Base-by-base conservation (phyloP, 148 eudicot genomes). In the Fallopia convolvulus region DNA sequence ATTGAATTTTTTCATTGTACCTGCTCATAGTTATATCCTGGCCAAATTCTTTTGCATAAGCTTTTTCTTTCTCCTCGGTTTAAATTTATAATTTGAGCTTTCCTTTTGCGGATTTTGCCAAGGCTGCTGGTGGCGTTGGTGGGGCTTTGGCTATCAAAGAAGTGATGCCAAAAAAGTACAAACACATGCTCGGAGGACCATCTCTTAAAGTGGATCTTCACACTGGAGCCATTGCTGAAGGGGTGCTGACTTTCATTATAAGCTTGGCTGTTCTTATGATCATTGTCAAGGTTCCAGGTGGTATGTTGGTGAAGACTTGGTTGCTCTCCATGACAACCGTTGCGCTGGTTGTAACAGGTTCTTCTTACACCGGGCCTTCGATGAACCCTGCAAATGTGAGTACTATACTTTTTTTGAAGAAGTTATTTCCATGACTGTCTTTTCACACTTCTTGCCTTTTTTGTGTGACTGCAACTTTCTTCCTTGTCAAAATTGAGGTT, bases 341-440 rank as follows among this genome's bases (percentile, higher is more conserved):
- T 6, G 63, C 93, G 74, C 70, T 92, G 83, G 79, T 94, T 30
- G 86, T 90, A 74, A 76, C 84, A 53, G 98, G 98, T 78, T 86
- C 98, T 52, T 77, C 81, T 50, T 94, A 89, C 42, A 94, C 98
- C 4, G 98, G 98, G 74, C 94, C 98, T 76, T 84, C 98, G 33
- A 94, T 94, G 98, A 94, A 94, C 80, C 98, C 98, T 78, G 94
- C 93, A 74, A 92, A 92, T 79, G 98, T 92, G 82, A 91, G 97
- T 86, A 4, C 21, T 15, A 9, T 33, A 36, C 14, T 33, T 36
- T 3, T 11, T 68, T 15, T 39, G 8, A 17, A 33, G 1, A 4
- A 26, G 14, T 61, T 39, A 68, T 68, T 36, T 33, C 0, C 14
- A 1, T 15, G 20, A 33, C 20, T 68, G 2, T 32, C 41, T 11